A percentile compares a stretch with the other conserved stretches of the same genome.
These are phyloP conservation scores for Cicer yamashitae DNA, from an alignment of 306 rosid species.

Conservation along the genomic window DNA sequence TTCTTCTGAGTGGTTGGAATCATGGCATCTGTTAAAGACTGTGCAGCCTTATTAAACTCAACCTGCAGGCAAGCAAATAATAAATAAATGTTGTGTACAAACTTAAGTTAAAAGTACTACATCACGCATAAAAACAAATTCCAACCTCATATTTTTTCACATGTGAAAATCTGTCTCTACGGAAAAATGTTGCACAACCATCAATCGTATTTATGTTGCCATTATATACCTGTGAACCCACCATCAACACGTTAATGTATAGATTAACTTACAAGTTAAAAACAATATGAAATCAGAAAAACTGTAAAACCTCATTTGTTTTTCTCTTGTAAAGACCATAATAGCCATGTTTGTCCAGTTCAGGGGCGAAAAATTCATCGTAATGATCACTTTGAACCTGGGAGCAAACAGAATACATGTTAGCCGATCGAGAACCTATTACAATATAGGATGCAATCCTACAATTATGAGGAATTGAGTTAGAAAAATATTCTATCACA, in stretches of 20 bases:
- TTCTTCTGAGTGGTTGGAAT: slow-evolving; percentile 88
- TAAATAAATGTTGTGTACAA: slow-evolving; percentile 27
- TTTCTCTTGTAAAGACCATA: slow-evolving; percentile 89
- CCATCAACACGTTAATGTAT: slow-evolving; percentile 33
- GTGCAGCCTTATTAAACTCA: slow-evolving; percentile 99
- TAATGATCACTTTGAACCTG: slow-evolving; percentile 97
- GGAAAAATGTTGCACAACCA: slow-evolving; percentile 99
- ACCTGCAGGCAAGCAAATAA: slow-evolving; percentile 68
- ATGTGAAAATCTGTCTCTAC: slow-evolving; percentile 94
- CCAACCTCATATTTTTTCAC: slow-evolving; percentile 97
- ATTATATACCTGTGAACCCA: slow-evolving; percentile 67
- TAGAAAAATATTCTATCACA: slow-evolving; percentile 4
- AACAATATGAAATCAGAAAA: slow-evolving; percentile 25
- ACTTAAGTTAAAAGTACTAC: slow-evolving; percentile 1
- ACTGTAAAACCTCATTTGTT: slow-evolving; percentile 81
- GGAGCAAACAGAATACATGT: slow-evolving; percentile 10
- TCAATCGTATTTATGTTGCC: slow-evolving; percentile 79
- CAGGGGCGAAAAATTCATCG: slow-evolving; percentile 90
- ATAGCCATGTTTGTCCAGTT: slow-evolving; percentile 98
- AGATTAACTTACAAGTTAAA: background rate
- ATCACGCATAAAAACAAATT: slow-evolving; percentile 21
- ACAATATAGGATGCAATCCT: slow-evolving; percentile 13
- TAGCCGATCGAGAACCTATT: slow-evolving; percentile 35
- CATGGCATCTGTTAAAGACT: slow-evolving; percentile 91
- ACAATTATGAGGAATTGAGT: background rate